Evolutionary conservation across 768 basidiomycete species (phyloP).

Genomic region (Suillus weaverae): DNA sequence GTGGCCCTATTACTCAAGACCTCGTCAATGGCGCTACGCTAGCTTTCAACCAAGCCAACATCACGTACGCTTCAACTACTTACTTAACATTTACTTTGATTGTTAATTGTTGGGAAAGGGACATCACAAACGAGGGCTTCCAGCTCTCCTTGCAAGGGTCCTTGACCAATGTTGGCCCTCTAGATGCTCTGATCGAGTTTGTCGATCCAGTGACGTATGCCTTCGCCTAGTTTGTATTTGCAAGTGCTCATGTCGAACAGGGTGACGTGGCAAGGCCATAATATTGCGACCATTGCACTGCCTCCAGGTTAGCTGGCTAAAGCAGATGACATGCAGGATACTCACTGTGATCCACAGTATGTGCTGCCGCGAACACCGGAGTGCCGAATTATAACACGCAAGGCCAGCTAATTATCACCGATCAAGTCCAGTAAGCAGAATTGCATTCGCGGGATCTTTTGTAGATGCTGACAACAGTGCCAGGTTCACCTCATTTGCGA

Average conservation of each 20-base stretch:
- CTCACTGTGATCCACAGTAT: conserved; percentile 41
- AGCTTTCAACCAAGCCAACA: conserved; percentile 56
- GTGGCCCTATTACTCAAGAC: conserved; percentile 62
- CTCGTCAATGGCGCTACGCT: conserved; percentile 59
- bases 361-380: conserved; percentile 65
- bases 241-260: conserved; percentile 27
- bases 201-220: conserved; percentile 58
- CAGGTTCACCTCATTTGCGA: conserved; percentile 67
- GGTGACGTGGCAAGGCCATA: conserved; percentile 60
- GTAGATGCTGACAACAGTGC: conserved; percentile 1
- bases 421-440: conserved; percentile 45
- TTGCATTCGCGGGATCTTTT: neutral
- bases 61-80: conserved; percentile 41
- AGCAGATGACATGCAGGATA: neutral
- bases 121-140: conserved; percentile 61
- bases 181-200: conserved; percentile 70
- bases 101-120: conserved; percentile 51
- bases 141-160: conserved; percentile 60
- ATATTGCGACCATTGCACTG: conserved; percentile 66
- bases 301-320: conserved; percentile 45
- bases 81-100: conserved; percentile 23
- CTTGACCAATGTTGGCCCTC: conserved; percentile 60
- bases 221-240: neutral
- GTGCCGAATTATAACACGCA: conserved; percentile 60
- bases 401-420: conserved; percentile 56